phyloP scores from a whole-genome alignment of 2,329 filamentous ascomycete genomes.

The Aspergillus novofumigatus region DNA sequence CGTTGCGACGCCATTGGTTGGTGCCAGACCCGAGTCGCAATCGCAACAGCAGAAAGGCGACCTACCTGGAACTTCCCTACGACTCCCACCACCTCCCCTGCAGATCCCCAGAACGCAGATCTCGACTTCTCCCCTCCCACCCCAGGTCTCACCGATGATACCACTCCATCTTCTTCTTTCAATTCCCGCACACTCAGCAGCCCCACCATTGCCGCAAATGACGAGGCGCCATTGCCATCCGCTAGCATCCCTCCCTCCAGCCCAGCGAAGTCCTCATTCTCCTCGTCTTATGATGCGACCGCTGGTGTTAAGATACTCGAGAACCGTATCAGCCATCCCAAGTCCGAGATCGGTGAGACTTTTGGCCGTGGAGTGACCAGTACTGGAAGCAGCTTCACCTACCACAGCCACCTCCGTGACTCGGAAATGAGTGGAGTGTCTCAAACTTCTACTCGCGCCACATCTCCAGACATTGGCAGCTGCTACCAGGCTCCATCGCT shows the following conservation, averaged over 20 bases:
- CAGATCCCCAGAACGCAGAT: conserved; percentile 33
- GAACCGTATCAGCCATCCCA: conserved; percentile 35
- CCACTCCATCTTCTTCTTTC: conserved; percentile 40
- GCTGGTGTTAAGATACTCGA: conserved; percentile 19
- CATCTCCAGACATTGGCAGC: conserved; percentile 68
- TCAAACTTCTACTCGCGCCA: conserved; percentile 78
- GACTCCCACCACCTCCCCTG: conserved; percentile 44
- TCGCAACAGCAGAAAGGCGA: conserved; percentile 15
- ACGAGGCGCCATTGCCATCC: conserved; percentile 25
- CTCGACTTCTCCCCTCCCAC: conserved; percentile 30
- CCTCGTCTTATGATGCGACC: conserved; percentile 20
- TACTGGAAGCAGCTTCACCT: conserved; percentile 73
- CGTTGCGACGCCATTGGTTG: conserved; percentile 16
- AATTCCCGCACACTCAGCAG: conserved; percentile 39
- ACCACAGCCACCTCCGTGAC: conserved; percentile 66
- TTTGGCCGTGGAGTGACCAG: conserved; percentile 68
- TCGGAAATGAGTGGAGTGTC: conserved; percentile 79
- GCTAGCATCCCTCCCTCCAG: conserved; percentile 24
- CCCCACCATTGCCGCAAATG: conserved; percentile 25
- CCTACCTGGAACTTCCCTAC: conserved; percentile 24
- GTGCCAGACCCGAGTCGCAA: conserved; percentile 16
- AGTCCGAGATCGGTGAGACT: conserved; percentile 28
- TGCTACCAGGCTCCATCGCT: conserved; percentile 58
- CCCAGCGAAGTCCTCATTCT: conserved; percentile 26
- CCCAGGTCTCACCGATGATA: conserved; percentile 33